Percentiles rank a stretch among this genome's conserved stretches.
phyloP scores from a whole-genome alignment of 306 rosid genomes.

The Urtica urens region DNA sequence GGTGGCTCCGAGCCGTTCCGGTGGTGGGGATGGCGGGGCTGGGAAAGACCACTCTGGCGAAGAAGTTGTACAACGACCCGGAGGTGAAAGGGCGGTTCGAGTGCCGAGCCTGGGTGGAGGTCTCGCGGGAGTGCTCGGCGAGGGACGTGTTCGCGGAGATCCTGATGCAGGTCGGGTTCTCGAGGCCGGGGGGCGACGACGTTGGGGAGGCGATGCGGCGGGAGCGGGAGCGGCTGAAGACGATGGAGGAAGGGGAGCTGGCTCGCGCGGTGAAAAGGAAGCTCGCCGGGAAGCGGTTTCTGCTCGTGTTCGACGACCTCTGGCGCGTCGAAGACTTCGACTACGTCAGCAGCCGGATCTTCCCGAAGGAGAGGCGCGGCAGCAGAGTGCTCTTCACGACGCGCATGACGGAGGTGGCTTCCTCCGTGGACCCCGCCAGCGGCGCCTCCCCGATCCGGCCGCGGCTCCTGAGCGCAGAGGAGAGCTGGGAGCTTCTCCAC shows the following conservation, averaged over 20 bases:
- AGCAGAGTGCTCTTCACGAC: conserved; percentile 12
- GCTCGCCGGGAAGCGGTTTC: neutral
- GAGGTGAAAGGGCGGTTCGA: conserved; percentile 1
- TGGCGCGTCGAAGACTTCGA: neutral
- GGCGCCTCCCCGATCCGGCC: neutral
- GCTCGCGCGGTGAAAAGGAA: neutral
- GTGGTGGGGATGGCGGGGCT: conserved; percentile 15
- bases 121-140: conserved; percentile 2
- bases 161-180: conserved; percentile 1
- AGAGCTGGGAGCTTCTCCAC: conserved; percentile 11
- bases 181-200: neutral
- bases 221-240: conserved; percentile 2
- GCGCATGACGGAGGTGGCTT: neutral
- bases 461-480: neutral
- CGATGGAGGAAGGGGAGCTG: neutral
- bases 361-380: conserved; percentile 1
- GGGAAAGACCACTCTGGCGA: conserved; percentile 21
- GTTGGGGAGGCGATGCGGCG: neutral
- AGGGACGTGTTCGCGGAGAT: conserved; percentile 9
- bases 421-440: neutral
- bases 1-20: neutral
- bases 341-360: neutral
- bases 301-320: conserved; percentile 10
- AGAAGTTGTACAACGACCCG: neutral
- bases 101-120: conserved; percentile 7